Evolutionary conservation across 1,284 basidiomycete species (phyloP).

Genomic region (Farysia itapuensis): DNA sequence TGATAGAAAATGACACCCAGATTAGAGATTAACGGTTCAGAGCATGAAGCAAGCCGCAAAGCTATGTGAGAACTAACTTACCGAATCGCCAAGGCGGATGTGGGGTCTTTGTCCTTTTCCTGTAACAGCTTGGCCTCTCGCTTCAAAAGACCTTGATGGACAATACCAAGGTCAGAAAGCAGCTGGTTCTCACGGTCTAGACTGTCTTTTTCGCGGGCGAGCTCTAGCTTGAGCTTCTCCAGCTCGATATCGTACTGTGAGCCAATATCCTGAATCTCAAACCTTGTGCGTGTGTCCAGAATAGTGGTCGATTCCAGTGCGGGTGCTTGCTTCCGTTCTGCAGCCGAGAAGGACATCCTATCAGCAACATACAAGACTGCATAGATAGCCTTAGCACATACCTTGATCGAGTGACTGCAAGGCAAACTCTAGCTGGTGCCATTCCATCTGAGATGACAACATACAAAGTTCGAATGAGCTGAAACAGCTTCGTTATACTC

Average conservation of each 20-base stretch:
- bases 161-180: slow-evolving; percentile 11
- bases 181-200: slow-evolving; percentile 20
- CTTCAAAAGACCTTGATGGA: slow-evolving; percentile 7
- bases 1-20: not conserved
- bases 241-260: slow-evolving; percentile 15
- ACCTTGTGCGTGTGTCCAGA: slow-evolving; percentile 15
- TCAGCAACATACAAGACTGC: no score
- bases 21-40: no score
- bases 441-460: slow-evolving; percentile 10
- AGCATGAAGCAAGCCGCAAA: no score
- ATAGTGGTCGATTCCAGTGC: slow-evolving; percentile 14
- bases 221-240: slow-evolving; percentile 6
- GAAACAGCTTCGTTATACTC: no score
- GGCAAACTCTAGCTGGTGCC: slow-evolving; percentile 32
- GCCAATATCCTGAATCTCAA: slow-evolving; percentile 21
- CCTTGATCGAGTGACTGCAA: slow-evolving; percentile 20
- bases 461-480: no score
- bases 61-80: no score
- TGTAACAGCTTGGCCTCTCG: slow-evolving; percentile 12
- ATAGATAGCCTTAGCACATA: no score
- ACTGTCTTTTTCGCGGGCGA: slow-evolving; percentile 13
- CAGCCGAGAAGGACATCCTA: no score
- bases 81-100: slow-evolving; percentile 13
- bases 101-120: slow-evolving; percentile 10
- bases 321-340: slow-evolving; percentile 13